phyloP scores from a whole-genome alignment of 2,329 filamentous ascomycete genomes.

The Beauveria scarabaeidicola region DNA sequence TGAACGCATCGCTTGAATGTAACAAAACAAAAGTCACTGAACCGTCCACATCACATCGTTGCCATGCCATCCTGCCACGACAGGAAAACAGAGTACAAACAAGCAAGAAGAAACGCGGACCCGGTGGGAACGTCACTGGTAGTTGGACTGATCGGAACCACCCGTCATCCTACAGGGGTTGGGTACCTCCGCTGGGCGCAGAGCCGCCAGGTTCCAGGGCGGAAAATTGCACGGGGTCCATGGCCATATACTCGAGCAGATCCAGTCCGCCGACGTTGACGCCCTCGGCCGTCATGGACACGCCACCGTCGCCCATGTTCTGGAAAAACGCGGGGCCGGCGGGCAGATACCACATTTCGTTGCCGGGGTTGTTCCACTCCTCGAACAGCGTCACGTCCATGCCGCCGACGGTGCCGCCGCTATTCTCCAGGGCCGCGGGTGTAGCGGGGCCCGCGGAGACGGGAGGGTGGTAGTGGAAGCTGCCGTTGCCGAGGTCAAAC shows the following conservation, averaged over 20 bases:
- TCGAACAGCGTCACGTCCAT: slow-evolving; percentile 38
- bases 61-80: too few relatives aligned
- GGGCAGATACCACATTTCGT: slow-evolving; percentile 61
- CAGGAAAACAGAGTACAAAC: too few relatives aligned
- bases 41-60: too few relatives aligned
- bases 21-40: too few relatives aligned
- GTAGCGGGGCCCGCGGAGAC: slow-evolving; percentile 43
- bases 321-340: slow-evolving; percentile 57
- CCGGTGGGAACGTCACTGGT: too few relatives aligned
- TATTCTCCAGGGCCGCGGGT: slow-evolving; percentile 33
- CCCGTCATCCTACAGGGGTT: slow-evolving; percentile 1
- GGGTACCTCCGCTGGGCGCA: neutral
- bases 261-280: slow-evolving; percentile 60
- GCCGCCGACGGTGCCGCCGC: slow-evolving; percentile 15
- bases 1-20: too few relatives aligned
- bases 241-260: slow-evolving; percentile 59
- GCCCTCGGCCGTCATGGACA: slow-evolving; percentile 59
- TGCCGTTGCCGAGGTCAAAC: slow-evolving; percentile 47
- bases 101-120: too few relatives aligned
- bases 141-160: too few relatives aligned
- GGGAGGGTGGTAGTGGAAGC: slow-evolving; percentile 45
- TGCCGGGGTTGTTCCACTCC: slow-evolving; percentile 47
- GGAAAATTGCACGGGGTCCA: slow-evolving; percentile 41
- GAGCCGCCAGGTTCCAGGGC: neutral
- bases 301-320: slow-evolving; percentile 51